phyloP scores from a whole-genome alignment of 768 basidiomycete species.

The Cubamyces lactineus region DNA sequence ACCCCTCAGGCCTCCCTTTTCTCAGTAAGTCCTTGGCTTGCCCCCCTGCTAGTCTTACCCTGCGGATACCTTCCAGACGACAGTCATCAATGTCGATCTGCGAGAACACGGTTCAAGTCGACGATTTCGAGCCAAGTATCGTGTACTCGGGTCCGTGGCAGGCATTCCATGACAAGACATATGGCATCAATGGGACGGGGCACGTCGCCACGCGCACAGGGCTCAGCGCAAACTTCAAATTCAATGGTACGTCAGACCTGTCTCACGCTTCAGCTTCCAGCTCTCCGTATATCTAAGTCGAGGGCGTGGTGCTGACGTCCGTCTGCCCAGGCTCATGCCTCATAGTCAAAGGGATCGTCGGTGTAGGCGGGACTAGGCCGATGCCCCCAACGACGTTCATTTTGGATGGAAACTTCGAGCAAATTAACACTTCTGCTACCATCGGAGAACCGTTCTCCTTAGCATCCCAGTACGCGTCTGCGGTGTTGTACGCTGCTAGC shows the following conservation, averaged over 20 bases:
- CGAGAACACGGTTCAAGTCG: neutral
- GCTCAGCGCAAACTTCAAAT: constrained; percentile 13
- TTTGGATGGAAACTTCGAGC: constrained; percentile 10
- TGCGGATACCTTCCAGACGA: no score
- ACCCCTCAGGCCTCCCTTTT: no score
- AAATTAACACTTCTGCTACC: neutral
- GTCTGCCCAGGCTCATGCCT: neutral
- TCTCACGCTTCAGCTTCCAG: no score
- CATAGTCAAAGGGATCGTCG: constrained; percentile 4
- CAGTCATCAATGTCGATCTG: neutral
- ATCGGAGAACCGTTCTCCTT: neutral
- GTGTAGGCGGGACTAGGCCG: neutral
- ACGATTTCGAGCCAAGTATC: neutral
- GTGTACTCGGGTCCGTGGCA: constrained; percentile 4
- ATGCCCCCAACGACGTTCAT: constrained; percentile 15
- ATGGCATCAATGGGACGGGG: constrained; percentile 8
- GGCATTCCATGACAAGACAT: neutral
- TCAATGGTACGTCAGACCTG: constrained; percentile 2
- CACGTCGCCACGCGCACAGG: constrained; percentile 3
- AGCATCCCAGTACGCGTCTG: neutral
- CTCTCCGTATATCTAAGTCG: no score
- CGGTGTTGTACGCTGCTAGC: constrained; percentile 3
- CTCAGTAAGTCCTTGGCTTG: no score
- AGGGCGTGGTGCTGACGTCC: neutral
- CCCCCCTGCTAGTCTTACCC: no score